Percentiles rank a stretch among this genome's conserved stretches.
These are phyloP conservation scores for Rasamsonia emersonii DNA, from an alignment of 2,329 filamentous ascomycete species.

Conservation along the genomic window DNA sequence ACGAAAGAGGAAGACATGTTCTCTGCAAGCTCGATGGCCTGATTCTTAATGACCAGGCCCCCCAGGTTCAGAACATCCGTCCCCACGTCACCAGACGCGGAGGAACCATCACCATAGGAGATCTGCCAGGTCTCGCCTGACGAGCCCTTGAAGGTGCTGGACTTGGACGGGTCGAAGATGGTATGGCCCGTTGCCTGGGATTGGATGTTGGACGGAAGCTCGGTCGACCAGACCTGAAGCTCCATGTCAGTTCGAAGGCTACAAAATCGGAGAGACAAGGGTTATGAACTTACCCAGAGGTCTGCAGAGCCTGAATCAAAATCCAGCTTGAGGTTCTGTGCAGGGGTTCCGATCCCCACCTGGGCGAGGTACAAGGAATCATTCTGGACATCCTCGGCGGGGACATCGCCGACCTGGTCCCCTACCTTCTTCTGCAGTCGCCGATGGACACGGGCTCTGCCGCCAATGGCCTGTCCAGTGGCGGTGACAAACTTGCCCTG, in stretches of 20 bases:
- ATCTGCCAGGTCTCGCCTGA: conserved; percentile 54
- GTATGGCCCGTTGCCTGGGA: conserved; percentile 36
- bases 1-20: conserved; percentile 51
- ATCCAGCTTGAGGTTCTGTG: conserved; percentile 53
- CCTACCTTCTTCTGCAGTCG: conserved; percentile 45
- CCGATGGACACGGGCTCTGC: conserved; percentile 40
- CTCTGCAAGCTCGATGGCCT: conserved; percentile 57
- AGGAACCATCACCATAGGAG: conserved; percentile 59
- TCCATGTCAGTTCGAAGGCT: conserved; percentile 3
- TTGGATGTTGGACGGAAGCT: conserved; percentile 33
- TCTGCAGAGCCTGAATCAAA: conserved; percentile 66
- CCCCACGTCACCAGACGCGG: conserved; percentile 56
- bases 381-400: conserved; percentile 58
- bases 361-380: conserved; percentile 58
- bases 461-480: conserved; percentile 39
- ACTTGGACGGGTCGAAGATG: conserved; percentile 54
- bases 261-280: neutral
- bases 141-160: conserved; percentile 48
- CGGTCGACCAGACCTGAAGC: conserved; percentile 47
- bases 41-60: conserved; percentile 51
- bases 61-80: conserved; percentile 56
- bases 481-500: conserved; percentile 36
- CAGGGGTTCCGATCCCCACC: conserved; percentile 56
- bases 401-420: conserved; percentile 37
- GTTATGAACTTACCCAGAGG: conserved; percentile 49